Percentiles rank a stretch among this genome's conserved stretches.
phyloP scores from a whole-genome alignment of 345 rosid species.

The Eucalyptus polybractea region DNA sequence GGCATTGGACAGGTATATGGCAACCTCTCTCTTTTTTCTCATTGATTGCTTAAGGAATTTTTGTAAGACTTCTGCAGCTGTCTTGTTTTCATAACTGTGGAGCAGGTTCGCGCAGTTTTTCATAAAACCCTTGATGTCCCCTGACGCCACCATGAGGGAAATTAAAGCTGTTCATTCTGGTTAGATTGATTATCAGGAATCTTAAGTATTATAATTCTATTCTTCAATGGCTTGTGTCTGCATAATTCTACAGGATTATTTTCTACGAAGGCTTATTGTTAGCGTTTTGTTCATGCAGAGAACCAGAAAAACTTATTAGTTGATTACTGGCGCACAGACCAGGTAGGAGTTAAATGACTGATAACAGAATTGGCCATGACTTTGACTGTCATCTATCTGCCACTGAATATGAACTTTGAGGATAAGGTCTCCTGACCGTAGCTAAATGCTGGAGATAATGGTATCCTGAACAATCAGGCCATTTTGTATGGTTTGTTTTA shows the following conservation, averaged over 20 bases:
- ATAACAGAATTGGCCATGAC: background rate
- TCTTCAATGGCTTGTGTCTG: background rate
- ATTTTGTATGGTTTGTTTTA: background rate
- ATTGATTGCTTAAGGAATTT: background rate
- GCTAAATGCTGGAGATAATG: background rate
- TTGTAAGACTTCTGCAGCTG: background rate
- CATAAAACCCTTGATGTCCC: slow-evolving; percentile 79
- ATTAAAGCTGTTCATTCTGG: slow-evolving; percentile 95
- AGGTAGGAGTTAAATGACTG: slow-evolving; percentile 32
- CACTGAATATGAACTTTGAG: background rate
- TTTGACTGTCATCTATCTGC: background rate
- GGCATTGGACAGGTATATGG: slow-evolving; percentile 71
- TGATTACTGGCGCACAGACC: slow-evolving; percentile 67
- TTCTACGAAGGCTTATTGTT: background rate
- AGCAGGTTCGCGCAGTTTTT: slow-evolving; percentile 86
- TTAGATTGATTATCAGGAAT: slow-evolving; percentile 1
- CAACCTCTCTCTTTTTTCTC: background rate
- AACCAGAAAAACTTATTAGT: slow-evolving; percentile 76
- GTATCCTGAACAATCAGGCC: background rate
- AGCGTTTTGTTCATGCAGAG: slow-evolving; percentile 31
- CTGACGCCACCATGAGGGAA: slow-evolving; percentile 87
- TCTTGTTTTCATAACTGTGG: background rate
- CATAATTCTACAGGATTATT: background rate
- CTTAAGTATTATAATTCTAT: background rate
- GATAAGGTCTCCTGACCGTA: background rate